Conservation (phyloP, 1,139 yeast genomes). For the Yarrowia galli region DNA sequence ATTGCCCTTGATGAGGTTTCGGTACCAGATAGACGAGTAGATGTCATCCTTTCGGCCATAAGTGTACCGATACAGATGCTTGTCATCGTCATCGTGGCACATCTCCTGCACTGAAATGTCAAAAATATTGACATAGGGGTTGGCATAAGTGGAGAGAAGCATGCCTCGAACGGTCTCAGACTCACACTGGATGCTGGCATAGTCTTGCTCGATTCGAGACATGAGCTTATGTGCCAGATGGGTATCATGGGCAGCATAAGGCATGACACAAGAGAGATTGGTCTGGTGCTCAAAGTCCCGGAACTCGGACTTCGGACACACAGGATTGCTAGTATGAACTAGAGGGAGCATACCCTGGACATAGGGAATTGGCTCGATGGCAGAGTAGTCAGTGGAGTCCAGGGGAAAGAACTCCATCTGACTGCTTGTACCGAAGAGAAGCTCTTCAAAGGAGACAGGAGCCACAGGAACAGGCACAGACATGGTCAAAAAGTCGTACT, state of each 20-base stretch:
- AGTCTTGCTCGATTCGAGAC: constrained; percentile 3
- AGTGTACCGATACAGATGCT: constrained; percentile 3
- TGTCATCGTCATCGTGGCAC: neutral
- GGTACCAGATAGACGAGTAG: constrained; percentile 22
- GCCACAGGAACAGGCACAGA: neutral
- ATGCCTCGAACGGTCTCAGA: neutral
- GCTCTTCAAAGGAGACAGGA: neutral
- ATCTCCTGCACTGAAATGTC: constrained; percentile 7
- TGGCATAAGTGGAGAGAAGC: neutral
- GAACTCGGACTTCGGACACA: neutral
- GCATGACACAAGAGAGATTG: neutral
- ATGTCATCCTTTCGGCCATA: neutral
- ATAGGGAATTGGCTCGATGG: constrained; percentile 7
- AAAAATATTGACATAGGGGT: constrained; percentile 7
- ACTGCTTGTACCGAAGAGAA: neutral
- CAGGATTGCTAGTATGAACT: neutral
- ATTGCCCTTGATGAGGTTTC: constrained; percentile 8
- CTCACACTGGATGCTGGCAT: constrained; percentile 22
- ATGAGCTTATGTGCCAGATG: neutral
- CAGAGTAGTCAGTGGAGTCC: neutral
- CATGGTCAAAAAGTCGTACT: constrained; percentile 15
- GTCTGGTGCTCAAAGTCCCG: neutral
- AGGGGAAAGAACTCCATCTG: neutral
- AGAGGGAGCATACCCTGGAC: no score
- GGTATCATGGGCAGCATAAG: constrained; percentile 9